phyloP scores from a whole-genome alignment of 2,329 filamentous ascomycete species.

The Onygena corvina region DNA sequence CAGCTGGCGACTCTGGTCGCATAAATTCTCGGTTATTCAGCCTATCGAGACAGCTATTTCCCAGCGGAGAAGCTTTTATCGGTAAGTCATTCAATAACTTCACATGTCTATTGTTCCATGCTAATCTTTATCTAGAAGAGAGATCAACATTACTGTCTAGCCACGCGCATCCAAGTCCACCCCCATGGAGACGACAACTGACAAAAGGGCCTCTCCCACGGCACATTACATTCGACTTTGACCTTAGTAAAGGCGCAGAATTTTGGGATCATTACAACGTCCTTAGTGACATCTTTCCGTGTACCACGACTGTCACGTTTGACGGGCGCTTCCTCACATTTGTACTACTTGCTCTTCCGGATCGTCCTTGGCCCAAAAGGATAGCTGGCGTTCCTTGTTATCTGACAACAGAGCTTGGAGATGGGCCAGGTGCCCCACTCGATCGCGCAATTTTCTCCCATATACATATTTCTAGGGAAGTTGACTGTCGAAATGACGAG shows the following conservation, averaged over 20 bases:
- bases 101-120: not conserved
- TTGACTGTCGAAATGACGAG: not conserved
- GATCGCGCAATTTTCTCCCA: conserved; percentile 4
- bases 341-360: not conserved
- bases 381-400: conserved; percentile 16
- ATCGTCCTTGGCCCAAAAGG: conserved; percentile 18
- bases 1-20: not conserved
- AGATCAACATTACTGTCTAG: not conserved
- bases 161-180: not conserved
- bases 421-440: conserved; percentile 10
- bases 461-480: not conserved
- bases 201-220: not conserved
- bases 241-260: not conserved
- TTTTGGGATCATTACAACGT: not conserved
- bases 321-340: conserved; percentile 5
- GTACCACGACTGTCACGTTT: not conserved
- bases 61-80: not conserved
- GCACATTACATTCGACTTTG: conserved; percentile 8
- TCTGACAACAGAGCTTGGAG: conserved; percentile 5
- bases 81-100: not conserved
- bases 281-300: conserved; percentile 2
- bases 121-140: not conserved
- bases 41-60: not conserved
- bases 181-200: not conserved
- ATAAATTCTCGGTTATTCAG: not conserved